Percentiles rank a stretch among this genome's conserved stretches.
phyloP scores from a whole-genome alignment of 164 flowering plant species.

The Nymphaea colorata region DNA sequence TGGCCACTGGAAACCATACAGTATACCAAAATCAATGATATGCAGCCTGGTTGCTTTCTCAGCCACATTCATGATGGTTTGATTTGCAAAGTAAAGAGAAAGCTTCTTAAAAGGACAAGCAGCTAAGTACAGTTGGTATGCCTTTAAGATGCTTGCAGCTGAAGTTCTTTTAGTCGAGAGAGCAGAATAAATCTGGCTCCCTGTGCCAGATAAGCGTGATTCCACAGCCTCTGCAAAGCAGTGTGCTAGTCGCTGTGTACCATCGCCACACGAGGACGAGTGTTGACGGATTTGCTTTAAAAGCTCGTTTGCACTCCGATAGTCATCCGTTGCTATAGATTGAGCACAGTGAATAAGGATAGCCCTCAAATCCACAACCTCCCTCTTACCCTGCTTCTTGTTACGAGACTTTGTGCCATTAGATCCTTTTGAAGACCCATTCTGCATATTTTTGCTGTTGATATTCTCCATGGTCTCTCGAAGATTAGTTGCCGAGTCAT shows the following conservation, averaged over 20 bases:
- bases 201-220: constrained; percentile 82
- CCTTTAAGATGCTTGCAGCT: constrained; percentile 63
- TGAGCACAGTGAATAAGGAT: constrained; percentile 75
- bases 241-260: constrained; percentile 60
- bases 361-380: constrained; percentile 73
- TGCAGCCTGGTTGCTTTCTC: constrained; percentile 40
- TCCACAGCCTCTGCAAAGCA: constrained; percentile 81
- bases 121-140: constrained; percentile 54
- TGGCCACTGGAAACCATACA: constrained; percentile 93
- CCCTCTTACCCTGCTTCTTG: constrained; percentile 46
- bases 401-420: constrained; percentile 39
- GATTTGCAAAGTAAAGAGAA: constrained; percentile 47
- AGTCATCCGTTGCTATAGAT: constrained; percentile 71
- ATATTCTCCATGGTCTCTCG: constrained; percentile 31
- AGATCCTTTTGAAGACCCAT: constrained; percentile 33
- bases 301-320: constrained; percentile 46
- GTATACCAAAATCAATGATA: constrained; percentile 77
- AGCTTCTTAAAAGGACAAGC: constrained; percentile 73
- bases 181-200: constrained; percentile 57
- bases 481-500: constrained; percentile 9
- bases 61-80: constrained; percentile 26
- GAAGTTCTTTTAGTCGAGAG: constrained; percentile 28
- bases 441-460: constrained; percentile 18
- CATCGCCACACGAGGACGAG: constrained; percentile 76
- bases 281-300: constrained; percentile 68